Base-by-base conservation (phyloP, 2,329 filamentous ascomycete species). In the Graphium sp. region DNA sequence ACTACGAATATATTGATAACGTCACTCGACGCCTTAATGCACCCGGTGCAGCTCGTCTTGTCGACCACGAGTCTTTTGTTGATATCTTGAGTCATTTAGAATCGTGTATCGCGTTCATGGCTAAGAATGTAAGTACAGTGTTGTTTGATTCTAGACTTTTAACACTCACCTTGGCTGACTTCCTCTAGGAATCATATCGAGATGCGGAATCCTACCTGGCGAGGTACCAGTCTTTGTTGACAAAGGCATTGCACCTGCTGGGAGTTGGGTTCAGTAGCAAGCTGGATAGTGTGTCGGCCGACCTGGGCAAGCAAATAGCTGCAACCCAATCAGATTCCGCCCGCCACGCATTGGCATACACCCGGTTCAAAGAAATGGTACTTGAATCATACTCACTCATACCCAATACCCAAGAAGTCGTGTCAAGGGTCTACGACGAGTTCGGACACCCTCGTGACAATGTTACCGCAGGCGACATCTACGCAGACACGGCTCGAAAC, bases 51-150 rank as follows among this genome's bases (percentile, higher is more conserved):
- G 75, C 81, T 27, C 83, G 77, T 32, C 62, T 93, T 31, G 85
- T 94, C 11, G 78, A 85, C 25, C 76, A 77, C 32, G 74, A 77
- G 28, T 78, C 80, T 24, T 94, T 95, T 44, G 74, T 78, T 3
- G 81, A 93, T 30, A 91, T 95, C 62, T 58, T 98, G 27, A 66
- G 70, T 26, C 87, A 83, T 36, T 60, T 98, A 28, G 85, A 95
- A 50, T 73, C 82, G 30, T 98, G 87, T 47, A 71, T 98, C 39
- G 76, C 75, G 18, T 95, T 95, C 46, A 94, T 95, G 84, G 69
- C 80, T 35, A 63, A 70, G 29, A 82, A 94, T 56, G 79, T 84
- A 52, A 48, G 74, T 49, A 21, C 17, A 5, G n/a, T 9, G 10
- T 10, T 13, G 22, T n/a, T 7, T 7, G 11, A 9, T 13, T 24